Evolutionary conservation across 164 flowering plant species (phyloP), one percentile per base, ranked within the genome.

Genomic region (Buxus sempervirens): DNA sequence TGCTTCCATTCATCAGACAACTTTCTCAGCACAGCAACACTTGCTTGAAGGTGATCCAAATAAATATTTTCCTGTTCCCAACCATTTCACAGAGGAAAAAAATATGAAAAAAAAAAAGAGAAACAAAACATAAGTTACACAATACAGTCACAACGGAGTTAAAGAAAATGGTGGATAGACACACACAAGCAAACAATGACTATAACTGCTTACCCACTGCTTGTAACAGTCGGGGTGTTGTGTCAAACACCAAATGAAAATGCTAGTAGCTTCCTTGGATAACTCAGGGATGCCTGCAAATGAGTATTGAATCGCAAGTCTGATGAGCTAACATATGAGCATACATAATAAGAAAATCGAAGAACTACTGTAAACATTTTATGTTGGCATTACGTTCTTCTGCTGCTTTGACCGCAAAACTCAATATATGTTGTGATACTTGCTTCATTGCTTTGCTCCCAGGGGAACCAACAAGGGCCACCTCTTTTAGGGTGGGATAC

Each of bases 371-470:
- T 32, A 32, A 32, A 32, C 51, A 32, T 20, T 57, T 18, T 42
- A 42, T 8, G 54, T 23, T 21, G 63, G 57, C 18, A 68, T 60
- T 79, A 90, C 98, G 77, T 79, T 89, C 95, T 22, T 83, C 85
- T 41, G 79, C 84, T 58, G 90, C 88, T 81, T 81, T 78, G 36
- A 84, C 62, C 16, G 82, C 71, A 76, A 81, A 62, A 56, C 59
- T 73, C 42, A 86, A 73, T 55, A 90, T 82, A 75, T 91, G 95
- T 72, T 78, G 91, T 9, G 92, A 75, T 54, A 81, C 84, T 82
- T 88, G 97, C 66, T 84, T 94, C 90, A 85, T 85, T 57, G 90
- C 90, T 76, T 91, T 91, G 79, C 91, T 90, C 74, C 97, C 96
- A 64, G 87, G 79, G 60, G 86, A 38, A 65, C 96, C 97, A 72